Conservation (phyloP, 2,329 filamentous ascomycete species). For the Monilinia aucupariae region DNA sequence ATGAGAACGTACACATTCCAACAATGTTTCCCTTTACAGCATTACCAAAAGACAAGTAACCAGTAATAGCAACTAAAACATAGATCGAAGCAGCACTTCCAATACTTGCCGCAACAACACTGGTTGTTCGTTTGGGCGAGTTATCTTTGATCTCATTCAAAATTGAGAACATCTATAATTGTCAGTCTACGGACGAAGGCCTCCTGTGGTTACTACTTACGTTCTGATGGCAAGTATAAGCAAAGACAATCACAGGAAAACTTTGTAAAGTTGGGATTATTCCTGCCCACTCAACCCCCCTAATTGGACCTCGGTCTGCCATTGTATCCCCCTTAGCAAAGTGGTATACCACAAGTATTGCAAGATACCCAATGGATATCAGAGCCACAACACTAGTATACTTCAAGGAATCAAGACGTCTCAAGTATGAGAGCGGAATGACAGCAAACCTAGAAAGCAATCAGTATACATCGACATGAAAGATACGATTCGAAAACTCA, state of each 20-base stretch:
- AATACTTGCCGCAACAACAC: slow-evolving; percentile 77
- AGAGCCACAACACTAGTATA: slow-evolving; percentile 92
- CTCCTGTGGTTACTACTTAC: slow-evolving; percentile 43
- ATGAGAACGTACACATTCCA: slow-evolving; percentile 67
- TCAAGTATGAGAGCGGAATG: slow-evolving; percentile 88
- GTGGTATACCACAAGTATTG: slow-evolving; percentile 89
- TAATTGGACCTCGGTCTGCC: slow-evolving; percentile 66
- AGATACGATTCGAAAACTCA: slow-evolving; percentile 36
- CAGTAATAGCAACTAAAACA: slow-evolving; percentile 85
- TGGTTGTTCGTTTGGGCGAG: slow-evolving; percentile 64
- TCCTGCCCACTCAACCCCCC: slow-evolving; percentile 72
- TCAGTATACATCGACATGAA: slow-evolving; percentile 12
- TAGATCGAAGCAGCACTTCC: slow-evolving; percentile 85
- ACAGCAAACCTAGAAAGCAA: slow-evolving; percentile 63
- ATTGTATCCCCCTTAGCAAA: slow-evolving; percentile 74
- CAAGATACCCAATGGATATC: slow-evolving; percentile 88
- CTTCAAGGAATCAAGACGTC: slow-evolving; percentile 88
- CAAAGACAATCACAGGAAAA: slow-evolving; percentile 93
- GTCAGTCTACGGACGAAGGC: slow-evolving; percentile 29
- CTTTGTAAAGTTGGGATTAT: slow-evolving; percentile 74
- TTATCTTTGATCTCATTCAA: slow-evolving; percentile 90
- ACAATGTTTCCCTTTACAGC: slow-evolving; percentile 89
- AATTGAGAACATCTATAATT: slow-evolving; percentile 87
- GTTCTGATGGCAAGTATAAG: slow-evolving; percentile 99
- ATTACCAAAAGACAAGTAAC: slow-evolving; percentile 92